Conservation (phyloP, 192 early-diverging fungal genomes). For the Cetraspora pellucida region DNA sequence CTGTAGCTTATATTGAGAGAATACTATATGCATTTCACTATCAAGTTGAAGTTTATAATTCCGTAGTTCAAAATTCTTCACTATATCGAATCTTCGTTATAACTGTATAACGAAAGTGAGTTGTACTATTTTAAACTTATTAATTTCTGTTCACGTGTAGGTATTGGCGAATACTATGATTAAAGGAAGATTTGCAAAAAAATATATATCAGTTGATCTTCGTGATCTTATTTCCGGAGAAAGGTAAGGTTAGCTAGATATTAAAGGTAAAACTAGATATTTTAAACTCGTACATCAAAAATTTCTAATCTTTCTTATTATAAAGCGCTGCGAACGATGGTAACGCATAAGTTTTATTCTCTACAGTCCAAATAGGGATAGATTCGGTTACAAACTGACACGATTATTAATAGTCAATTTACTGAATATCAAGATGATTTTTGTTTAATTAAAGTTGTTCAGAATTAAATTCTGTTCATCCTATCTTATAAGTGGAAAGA, state of each 20-base stretch:
- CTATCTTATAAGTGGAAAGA: too few species aligned
- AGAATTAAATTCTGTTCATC: too few species aligned
- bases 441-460: too few species aligned
- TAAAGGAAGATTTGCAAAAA: conserved; percentile 88
- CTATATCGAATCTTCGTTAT: not conserved
- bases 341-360: not conserved
- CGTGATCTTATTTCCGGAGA: conserved; percentile 73
- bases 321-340: conserved; percentile 84
- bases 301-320: not conserved
- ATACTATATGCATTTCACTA: too few species aligned
- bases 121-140: not conserved
- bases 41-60: too few species aligned
- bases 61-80: too few species aligned
- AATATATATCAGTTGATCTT: conserved; percentile 70
- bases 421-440: too few species aligned
- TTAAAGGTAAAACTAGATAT: too few species aligned
- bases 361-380: too few species aligned
- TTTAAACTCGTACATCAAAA: not conserved
- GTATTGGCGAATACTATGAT: conserved; percentile 87
- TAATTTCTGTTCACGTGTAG: conserved; percentile 18
- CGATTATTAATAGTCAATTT: too few species aligned
- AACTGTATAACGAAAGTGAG: not conserved
- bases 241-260: conserved; percentile 40
- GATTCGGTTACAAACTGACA: too few species aligned
- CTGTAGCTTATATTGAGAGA: too few species aligned